Conservation (phyloP, 1,284 basidiomycete genomes). For the Gymnopus androsaceus region DNA sequence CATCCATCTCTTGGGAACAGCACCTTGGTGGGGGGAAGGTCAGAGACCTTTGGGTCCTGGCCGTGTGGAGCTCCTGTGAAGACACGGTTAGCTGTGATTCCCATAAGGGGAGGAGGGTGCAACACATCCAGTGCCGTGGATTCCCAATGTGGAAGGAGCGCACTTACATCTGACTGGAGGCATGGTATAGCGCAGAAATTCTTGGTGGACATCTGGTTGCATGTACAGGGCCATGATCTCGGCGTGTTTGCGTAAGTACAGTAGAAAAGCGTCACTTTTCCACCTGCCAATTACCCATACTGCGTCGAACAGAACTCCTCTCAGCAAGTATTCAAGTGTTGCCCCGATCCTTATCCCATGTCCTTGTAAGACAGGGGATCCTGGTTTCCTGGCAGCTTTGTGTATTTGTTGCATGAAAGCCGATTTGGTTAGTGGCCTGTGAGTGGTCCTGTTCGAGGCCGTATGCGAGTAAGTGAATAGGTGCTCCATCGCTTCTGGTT, state of each 20-base stretch:
- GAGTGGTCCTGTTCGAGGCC: not conserved
- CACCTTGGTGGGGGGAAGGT: too few relatives aligned
- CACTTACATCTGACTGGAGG: constrained; percentile 3
- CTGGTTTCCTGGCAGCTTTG: constrained; percentile 19
- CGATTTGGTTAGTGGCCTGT: constrained; percentile 29
- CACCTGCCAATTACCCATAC: constrained; percentile 22
- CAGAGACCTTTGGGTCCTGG: not conserved
- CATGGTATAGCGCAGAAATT: constrained; percentile 1
- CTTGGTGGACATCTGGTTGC: constrained; percentile 14
- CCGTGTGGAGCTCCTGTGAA: not conserved
- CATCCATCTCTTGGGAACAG: too few relatives aligned
- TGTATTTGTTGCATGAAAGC: constrained; percentile 28
- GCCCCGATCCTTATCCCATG: constrained; percentile 43
- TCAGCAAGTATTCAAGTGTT: constrained; percentile 28
- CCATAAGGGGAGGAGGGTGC: not conserved
- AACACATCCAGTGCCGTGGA: constrained; percentile 11
- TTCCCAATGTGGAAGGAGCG: constrained; percentile 6
- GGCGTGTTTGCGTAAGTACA: constrained; percentile 23
- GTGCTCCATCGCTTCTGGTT: constrained; percentile 20
- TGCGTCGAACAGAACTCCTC: constrained; percentile 19
- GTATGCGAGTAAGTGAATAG: constrained; percentile 36
- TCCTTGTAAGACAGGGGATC: constrained; percentile 19
- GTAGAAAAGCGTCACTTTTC: constrained; percentile 22
- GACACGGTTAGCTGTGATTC: constrained; percentile 2
- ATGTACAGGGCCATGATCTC: constrained; percentile 25